Evolutionary conservation across 257 asterid genomes (phyloP).

Genomic region (Solanum virginianum): DNA sequence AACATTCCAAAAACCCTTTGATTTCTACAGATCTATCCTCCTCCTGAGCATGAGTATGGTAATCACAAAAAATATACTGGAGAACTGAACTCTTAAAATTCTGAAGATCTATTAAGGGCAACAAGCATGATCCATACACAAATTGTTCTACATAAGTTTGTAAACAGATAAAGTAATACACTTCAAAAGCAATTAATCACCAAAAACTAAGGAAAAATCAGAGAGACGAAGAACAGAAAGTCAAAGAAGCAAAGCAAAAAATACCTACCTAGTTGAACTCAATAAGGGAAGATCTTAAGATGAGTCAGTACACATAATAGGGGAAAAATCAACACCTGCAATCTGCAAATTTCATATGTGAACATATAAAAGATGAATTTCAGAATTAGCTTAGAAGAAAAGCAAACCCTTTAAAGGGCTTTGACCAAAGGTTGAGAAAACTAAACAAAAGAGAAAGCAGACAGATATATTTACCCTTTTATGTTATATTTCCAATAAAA

Average conservation of each 20-base stretch:
- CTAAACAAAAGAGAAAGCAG: constrained; percentile 7
- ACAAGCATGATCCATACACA: neutral
- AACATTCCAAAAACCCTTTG: neutral
- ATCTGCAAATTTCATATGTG: constrained; percentile 8
- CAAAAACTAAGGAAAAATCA: neutral
- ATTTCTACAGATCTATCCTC: neutral
- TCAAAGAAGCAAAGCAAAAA: neutral
- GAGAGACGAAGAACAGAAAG: neutral
- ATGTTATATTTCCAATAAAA: constrained; percentile 8
- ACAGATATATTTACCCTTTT: constrained; percentile 9
- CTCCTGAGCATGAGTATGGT: neutral
- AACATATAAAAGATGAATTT: constrained; percentile 1
- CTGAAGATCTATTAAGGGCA: neutral
- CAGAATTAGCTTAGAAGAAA: constrained; percentile 11
- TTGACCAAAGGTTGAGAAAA: constrained; percentile 15
- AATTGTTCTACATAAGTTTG: neutral
- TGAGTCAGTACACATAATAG: constrained; percentile 10
- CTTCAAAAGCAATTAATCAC: neutral
- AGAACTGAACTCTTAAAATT: neutral
- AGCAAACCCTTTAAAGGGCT: constrained; percentile 5
- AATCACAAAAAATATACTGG: neutral
- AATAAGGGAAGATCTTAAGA: constrained; percentile 10
- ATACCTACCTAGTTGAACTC: constrained; percentile 18
- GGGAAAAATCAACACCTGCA: constrained; percentile 16
- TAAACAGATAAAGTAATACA: neutral